phyloP scores from a whole-genome alignment of 176 grass and related monocot species.

The Carex cristatella region DNA sequence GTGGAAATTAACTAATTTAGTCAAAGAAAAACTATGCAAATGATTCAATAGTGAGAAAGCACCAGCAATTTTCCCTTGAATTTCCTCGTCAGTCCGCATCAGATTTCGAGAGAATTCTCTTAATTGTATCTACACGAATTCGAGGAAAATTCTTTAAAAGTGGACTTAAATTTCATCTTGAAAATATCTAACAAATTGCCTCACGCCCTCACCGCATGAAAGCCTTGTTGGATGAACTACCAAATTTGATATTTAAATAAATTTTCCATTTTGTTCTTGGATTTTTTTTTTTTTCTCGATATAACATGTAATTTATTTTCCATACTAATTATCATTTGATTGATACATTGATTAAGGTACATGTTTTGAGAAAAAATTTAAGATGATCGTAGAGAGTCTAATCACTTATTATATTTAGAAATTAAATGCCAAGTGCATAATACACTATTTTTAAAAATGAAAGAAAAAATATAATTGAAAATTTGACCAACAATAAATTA shows the following conservation, averaged over 20 bases:
- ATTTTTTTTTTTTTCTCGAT: not conserved
- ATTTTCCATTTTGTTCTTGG: not conserved
- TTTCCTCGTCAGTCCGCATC: not conserved
- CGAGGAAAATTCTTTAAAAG: not conserved
- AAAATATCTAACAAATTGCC: not conserved
- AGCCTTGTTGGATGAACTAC: not conserved
- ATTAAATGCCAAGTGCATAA: not conserved
- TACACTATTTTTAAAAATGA: not conserved
- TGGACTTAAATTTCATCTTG: not conserved
- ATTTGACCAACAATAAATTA: not conserved
- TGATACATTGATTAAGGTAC: not conserved
- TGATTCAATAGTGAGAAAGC: not conserved
- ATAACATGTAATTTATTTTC: not conserved
- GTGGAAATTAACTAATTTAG: not conserved
- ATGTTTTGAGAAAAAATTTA: not conserved
- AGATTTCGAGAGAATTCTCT: not conserved
- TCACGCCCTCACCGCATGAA: not conserved
- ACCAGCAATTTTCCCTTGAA: not conserved
- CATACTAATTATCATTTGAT: not conserved
- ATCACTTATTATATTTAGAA: not conserved
- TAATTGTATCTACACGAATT: not conserved
- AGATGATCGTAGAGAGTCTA: not conserved
- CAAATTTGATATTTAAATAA: not conserved
- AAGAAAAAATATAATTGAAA: not conserved
- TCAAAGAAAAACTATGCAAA: not conserved